Base-by-base conservation (phyloP, 176 grass and related monocot species). In the Musa beccarii region DNA sequence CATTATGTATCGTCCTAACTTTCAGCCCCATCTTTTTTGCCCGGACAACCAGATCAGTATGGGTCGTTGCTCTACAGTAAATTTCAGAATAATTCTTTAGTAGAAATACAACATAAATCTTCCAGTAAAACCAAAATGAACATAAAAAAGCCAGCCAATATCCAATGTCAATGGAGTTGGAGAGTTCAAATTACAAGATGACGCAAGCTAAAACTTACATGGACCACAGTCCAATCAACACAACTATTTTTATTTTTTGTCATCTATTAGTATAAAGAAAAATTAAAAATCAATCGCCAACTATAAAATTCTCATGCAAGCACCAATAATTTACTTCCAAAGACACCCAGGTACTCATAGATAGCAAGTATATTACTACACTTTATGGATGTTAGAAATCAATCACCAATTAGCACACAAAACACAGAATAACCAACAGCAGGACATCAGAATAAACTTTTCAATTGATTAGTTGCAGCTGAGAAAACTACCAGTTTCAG, bases 11-110 rank as follows among this genome's bases (percentile, higher is more conserved):
- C 56, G 94, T 88, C 80, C 89, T 89, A 26, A 99, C 88, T 43
- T 92, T 71, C 20, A 94, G 79, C 49, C 90, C 95, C 75, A 91
- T 80, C 53, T 84, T 75, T 83, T 83, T 99, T 64, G 95, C 95
- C 51, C 88, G 95, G 71, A 99, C 95, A 54, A 99, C 86, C 64
- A 99, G 67, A 89, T 99, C 90, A 16, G 90, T 91, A 80, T 94
- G 95, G 28, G 95, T 94, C 2, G 90, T 99, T 54, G 95, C 90
- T 55, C 95, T 99, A 76, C 62, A 87, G 49, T 81, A 63, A 59
- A 12, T 56, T 66, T 63, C 66, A 29, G 15, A 79, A 17, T 19
- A 59, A 26, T 50, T n/a, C 17, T 24, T 64, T 13, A 63, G 66
- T 49, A 15, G 51, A 61, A 75, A 51, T 23, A 63, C 29, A 69